phyloP scores from a whole-genome alignment of 2,329 filamentous ascomycete species.

The Pseudogymnoascus pannorum region DNA sequence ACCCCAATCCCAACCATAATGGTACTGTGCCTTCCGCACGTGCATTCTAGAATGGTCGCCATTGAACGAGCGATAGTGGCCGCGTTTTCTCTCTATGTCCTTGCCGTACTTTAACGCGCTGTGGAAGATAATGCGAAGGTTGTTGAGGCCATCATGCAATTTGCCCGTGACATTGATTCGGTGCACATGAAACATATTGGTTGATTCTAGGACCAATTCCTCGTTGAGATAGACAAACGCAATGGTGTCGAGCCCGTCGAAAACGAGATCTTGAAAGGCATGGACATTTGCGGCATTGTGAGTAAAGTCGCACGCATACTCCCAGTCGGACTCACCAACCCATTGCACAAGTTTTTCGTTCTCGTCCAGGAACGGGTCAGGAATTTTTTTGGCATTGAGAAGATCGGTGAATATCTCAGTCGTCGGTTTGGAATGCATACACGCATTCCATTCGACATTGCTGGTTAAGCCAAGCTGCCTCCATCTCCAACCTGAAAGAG shows the following conservation, averaged over 20 bases:
- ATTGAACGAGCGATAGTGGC: constrained; percentile 25
- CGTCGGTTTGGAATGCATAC: constrained; percentile 38
- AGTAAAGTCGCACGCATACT: constrained; percentile 33
- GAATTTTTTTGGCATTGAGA: constrained; percentile 47
- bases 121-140: neutral
- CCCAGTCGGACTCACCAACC: constrained; percentile 56
- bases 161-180: constrained; percentile 40
- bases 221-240: constrained; percentile 44
- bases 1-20: constrained; percentile 65
- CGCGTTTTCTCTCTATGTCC: neutral
- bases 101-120: neutral
- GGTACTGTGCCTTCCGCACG: constrained; percentile 50
- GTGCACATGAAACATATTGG: constrained; percentile 49
- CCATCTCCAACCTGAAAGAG: neutral
- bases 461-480: neutral
- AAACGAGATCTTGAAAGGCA: constrained; percentile 33
- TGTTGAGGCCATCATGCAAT: constrained; percentile 20
- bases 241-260: constrained; percentile 50
- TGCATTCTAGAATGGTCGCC: constrained; percentile 31
- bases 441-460: neutral
- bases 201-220: constrained; percentile 37
- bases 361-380: constrained; percentile 52
- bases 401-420: constrained; percentile 61
- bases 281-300: neutral
- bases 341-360: constrained; percentile 55